Evolutionary conservation across 2,329 filamentous ascomycete species (phyloP), one percentile per base, ranked within the genome.

Genomic region (Colletotrichum nymphaeae): DNA sequence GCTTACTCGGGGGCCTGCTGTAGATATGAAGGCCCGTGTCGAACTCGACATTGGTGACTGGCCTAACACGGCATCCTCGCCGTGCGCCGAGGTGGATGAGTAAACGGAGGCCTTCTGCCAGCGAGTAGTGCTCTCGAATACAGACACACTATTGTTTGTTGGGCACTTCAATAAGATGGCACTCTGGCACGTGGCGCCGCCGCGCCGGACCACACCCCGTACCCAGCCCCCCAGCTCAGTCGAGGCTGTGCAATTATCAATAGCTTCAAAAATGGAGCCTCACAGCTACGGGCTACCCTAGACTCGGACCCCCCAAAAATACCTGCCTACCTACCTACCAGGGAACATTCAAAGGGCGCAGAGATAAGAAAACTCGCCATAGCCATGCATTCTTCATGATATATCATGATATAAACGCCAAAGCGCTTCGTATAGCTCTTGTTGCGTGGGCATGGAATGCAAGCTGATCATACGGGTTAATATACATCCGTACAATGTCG

Each of bases 231-330:
- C 70, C 26, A 57, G 57, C n/a, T 14, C 26, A 59, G 42, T 57
- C 58, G 65, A 64, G 70, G 70, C 70, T 73, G 59, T 70, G 66
- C 65, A 60, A 60, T 37, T 35, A 49, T 73, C 70, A 64, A 73
- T 64, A 70, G 46, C 59, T 59, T 73, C 66, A 56, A 56, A 69
- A 60, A 55, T 55, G 67, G 67, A 60, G 53, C 59, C 59, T 30
- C n/a, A n/a, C 62, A 53, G 26, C 22, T 28, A 4, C 49, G 30
- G 30, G 16, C 49, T 55, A 42, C 49, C 22, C 22, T 28, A 8
- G 26, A 12, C 19, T 22, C 5, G 3, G 26, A 8, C 11, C 59
- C 26, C 42, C 19, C 16, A 7, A 55, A 32, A 7, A 26, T 37
- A 57, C 30, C 19, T 16, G 46, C 52, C 19, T 16, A 56, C 52